phyloP scores from a whole-genome alignment of 2,329 filamentous ascomycete species.

The Paecilomyces sp. region DNA sequence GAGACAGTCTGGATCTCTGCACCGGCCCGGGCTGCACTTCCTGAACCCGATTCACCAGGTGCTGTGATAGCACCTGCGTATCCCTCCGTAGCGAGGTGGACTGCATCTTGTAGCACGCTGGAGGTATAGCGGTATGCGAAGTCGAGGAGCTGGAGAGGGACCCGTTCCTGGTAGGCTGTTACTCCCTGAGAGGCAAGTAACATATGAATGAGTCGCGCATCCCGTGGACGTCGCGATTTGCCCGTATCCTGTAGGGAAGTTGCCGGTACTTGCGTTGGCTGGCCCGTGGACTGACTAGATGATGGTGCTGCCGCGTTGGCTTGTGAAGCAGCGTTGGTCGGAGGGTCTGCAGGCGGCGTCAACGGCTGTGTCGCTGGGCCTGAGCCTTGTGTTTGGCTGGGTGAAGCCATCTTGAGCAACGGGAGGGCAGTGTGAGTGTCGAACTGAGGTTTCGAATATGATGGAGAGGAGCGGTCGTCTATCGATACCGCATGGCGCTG shows the following conservation, averaged over 20 bases:
- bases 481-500: not conserved
- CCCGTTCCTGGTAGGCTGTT: slow-evolving; percentile 45
- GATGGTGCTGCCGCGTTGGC: slow-evolving; percentile 13
- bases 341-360: slow-evolving; percentile 37
- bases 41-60: slow-evolving; percentile 17
- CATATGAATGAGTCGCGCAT: slow-evolving; percentile 45
- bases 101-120: slow-evolving; percentile 44
- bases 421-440: not conserved
- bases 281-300: slow-evolving; percentile 12
- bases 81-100: slow-evolving; percentile 45
- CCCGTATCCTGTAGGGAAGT: slow-evolving; percentile 41
- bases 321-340: slow-evolving; percentile 16
- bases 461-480: not conserved
- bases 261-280: slow-evolving; percentile 30
- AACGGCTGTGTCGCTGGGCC: slow-evolving; percentile 29
- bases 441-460: not conserved
- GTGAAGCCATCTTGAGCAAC: slow-evolving; percentile 24
- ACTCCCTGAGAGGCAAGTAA: slow-evolving; percentile 43
- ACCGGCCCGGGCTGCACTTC: slow-evolving; percentile 25
- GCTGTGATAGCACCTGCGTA: slow-evolving; percentile 35
- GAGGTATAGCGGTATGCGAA: slow-evolving; percentile 50
- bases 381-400: slow-evolving; percentile 22
- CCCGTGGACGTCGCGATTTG: slow-evolving; percentile 41
- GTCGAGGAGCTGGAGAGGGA: slow-evolving; percentile 45
- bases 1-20: slow-evolving; percentile 47